phyloP scores from a whole-genome alignment of 73 alveolate species.

The Tetrahymena thermophila region DNA sequence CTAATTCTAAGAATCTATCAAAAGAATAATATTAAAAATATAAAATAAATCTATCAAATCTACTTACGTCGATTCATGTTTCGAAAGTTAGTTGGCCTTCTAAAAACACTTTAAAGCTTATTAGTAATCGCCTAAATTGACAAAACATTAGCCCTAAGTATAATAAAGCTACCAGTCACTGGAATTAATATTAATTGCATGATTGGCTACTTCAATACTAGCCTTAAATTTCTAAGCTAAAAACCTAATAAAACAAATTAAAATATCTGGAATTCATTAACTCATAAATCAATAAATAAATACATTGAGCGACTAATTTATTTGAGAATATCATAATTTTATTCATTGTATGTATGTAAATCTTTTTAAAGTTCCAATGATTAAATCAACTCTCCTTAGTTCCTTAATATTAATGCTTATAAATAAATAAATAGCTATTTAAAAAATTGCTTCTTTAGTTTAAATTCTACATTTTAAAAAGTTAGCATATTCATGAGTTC shows the following conservation, averaged over 20 bases:
- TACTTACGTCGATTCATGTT: conserved; percentile 46
- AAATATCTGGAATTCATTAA: not conserved
- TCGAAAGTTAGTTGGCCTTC: conserved; percentile 44
- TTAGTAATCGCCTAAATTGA: conserved; percentile 46
- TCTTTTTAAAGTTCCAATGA: conserved; percentile 78
- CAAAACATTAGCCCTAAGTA: conserved; percentile 61
- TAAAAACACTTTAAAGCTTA: conserved; percentile 50
- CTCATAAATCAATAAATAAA: no score
- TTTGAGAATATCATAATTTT: conserved; percentile 72
- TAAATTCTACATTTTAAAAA: not conserved
- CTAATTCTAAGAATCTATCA: conserved; percentile 9
- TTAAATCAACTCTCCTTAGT: conserved; percentile 76
- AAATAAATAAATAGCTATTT: conserved; percentile 46
- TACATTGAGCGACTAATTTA: conserved; percentile 80
- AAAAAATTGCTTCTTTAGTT: not conserved
- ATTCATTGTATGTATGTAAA: conserved; percentile 70
- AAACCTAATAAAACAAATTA: not conserved
- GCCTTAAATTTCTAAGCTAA: conserved; percentile 71
- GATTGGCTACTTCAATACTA: conserved; percentile 33
- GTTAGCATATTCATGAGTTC: conserved; percentile 38
- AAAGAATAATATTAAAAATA: not conserved
- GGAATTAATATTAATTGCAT: conserved; percentile 11
- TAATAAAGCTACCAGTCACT: conserved; percentile 70
- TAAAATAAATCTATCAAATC: not conserved
- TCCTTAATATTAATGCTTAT: conserved; percentile 73